These are phyloP conservation scores for Crithidia bombi DNA, from an alignment of 208 protist species.

Conservation along the genomic window DNA sequence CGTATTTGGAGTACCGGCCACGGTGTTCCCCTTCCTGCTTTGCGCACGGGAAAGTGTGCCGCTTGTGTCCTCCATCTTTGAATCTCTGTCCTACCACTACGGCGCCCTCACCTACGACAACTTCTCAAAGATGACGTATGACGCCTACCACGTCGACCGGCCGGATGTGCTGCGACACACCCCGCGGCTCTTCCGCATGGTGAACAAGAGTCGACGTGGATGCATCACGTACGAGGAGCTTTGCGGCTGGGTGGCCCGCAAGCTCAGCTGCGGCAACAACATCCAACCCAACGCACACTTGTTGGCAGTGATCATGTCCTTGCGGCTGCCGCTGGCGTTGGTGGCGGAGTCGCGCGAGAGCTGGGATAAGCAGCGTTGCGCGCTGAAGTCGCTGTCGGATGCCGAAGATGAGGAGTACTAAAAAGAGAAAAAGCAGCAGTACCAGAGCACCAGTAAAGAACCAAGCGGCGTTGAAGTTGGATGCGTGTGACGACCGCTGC, in stretches of 20 bases:
- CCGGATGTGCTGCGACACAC: slow-evolving; percentile 74
- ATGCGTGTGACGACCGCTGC: too few relatives aligned
- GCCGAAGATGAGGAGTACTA: slow-evolving; percentile 63
- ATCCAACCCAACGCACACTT: slow-evolving; percentile 72
- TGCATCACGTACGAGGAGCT: slow-evolving; percentile 88
- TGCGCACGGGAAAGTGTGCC: slow-evolving; percentile 79
- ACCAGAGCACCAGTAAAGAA: not conserved
- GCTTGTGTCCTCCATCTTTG: slow-evolving; percentile 62
- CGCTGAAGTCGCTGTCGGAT: slow-evolving; percentile 64
- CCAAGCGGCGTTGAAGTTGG: too few relatives aligned
- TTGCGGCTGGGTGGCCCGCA: slow-evolving; percentile 83
- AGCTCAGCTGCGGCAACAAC: slow-evolving; percentile 76
- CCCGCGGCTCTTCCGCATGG: slow-evolving; percentile 78
- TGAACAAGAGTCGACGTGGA: slow-evolving; percentile 77
- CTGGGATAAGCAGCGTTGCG: slow-evolving; percentile 59
- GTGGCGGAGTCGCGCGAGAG: slow-evolving; percentile 57
- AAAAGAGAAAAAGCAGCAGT: not conserved
- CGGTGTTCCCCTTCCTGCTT: slow-evolving; percentile 83
- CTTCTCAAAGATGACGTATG: slow-evolving; percentile 62
- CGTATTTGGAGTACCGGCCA: slow-evolving; percentile 86
- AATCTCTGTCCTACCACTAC: slow-evolving; percentile 63
- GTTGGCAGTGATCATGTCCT: slow-evolving; percentile 69
- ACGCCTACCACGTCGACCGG: slow-evolving; percentile 69
- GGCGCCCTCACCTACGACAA: slow-evolving; percentile 61
- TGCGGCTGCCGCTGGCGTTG: slow-evolving; percentile 74